Evolutionary conservation across 371 early-diverging fungal genomes (phyloP), one percentile per base, ranked within the genome.

Genomic region (Saksenaea vasiformis): DNA sequence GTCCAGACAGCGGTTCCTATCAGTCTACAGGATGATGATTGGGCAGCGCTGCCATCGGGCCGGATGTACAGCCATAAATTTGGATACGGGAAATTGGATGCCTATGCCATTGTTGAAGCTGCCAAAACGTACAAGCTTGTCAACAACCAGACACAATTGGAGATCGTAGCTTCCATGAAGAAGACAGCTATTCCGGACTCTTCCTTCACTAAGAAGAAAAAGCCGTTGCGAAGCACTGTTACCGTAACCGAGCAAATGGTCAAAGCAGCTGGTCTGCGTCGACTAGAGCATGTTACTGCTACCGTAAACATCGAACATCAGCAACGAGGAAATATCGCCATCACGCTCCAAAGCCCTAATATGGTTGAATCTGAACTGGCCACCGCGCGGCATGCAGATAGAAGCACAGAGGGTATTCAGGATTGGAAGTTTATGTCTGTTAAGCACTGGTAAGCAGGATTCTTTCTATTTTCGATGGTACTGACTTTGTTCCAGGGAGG

Each of bases 371-470:
- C 92, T 14, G 69, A 87, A 51, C 72, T 98, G 53, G 92, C 89
- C 0, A 84, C 88, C 0, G 64, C 79, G 34, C 75, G 99, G 13
- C 80, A 69, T 10, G 63, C 62, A 27, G 99, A 98, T 69, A 67
- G 56, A 19, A 82, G 84, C 71, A 61, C 65, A 5, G 72, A 70
- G n/a, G 99, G 99, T 8, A 91, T 95, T 41, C n/a, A 41, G 15
- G 83, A 91, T 65, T 98, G 98, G 98, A 95, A 93, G n/a, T 92
- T 97, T 59, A 95, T 95, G 94, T 87, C 86, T 38, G 95, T 98
- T 35, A 94, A 91, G 78, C 97, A 97, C 66, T 98, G 99, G 99
- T 92, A 78, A 66, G 82, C 51, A 35, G 15, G 5, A n/a, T 31
- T 24, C 14, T 44, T 3, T 56, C 61, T 26, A 13, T 65, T 57